These are phyloP conservation scores for Salix purpurea DNA, from an alignment of 345 rosid species.

Conservation along the genomic window DNA sequence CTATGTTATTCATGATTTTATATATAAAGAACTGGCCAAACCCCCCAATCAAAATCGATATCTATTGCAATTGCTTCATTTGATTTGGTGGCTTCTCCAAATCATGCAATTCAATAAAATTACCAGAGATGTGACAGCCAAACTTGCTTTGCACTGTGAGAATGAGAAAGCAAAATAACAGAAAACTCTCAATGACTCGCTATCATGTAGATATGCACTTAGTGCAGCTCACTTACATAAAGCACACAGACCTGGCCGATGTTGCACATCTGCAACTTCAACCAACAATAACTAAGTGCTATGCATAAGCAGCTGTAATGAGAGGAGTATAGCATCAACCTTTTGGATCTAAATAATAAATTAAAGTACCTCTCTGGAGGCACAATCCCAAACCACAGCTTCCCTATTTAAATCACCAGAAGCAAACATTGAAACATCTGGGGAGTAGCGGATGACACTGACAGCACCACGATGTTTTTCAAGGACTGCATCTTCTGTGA, in stretches of 20 bases:
- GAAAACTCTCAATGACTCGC: not conserved
- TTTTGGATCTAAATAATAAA: not conserved
- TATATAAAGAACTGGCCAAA: not conserved
- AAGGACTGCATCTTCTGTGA: slow-evolving; percentile 69
- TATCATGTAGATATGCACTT: not conserved
- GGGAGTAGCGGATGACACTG: slow-evolving; percentile 76
- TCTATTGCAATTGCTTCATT: not conserved
- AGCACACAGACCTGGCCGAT: not conserved
- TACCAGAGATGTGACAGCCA: not conserved
- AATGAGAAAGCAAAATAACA: not conserved
- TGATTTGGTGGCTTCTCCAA: not conserved
- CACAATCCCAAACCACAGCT: slow-evolving; percentile 83
- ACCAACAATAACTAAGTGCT: not conserved
- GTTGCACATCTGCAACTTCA: not conserved
- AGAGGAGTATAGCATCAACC: not conserved
- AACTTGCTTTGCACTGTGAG: not conserved
- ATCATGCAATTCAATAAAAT: not conserved
- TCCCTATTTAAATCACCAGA: slow-evolving; percentile 88
- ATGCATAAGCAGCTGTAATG: not conserved
- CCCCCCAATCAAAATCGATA: not conserved
- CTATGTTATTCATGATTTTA: not conserved
- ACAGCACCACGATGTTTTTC: slow-evolving; percentile 91
- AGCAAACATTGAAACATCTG: slow-evolving; percentile 89
- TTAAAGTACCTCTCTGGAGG: slow-evolving; percentile 62
- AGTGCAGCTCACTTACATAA: not conserved